Evolutionary conservation across 2,329 filamentous ascomycete genomes (phyloP).

Genomic region (Aurifilum marmelostoma): DNA sequence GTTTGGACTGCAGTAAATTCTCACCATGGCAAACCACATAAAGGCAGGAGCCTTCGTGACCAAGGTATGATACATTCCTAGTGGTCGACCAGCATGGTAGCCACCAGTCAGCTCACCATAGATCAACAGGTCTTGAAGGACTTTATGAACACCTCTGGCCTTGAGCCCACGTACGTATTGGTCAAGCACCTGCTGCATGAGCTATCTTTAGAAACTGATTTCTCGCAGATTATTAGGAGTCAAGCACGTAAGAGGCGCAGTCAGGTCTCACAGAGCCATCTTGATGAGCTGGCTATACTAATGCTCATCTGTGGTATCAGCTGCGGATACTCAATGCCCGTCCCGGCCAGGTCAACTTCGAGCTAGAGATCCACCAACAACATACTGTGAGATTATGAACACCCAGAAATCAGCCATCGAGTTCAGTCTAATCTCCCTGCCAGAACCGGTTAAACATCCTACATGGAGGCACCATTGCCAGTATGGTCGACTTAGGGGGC

Average conservation of each 20-base stretch:
- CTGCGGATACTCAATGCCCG: constrained; percentile 68
- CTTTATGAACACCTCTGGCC: constrained; percentile 81
- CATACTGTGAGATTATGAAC: constrained; percentile 65
- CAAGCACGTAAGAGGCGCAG: constrained; percentile 18
- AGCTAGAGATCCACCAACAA: constrained; percentile 72
- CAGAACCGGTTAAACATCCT: constrained; percentile 78
- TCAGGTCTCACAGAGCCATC: too few species aligned
- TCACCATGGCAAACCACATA: constrained; percentile 18
- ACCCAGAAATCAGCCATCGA: not conserved
- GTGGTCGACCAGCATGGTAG: not conserved
- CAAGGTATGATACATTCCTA: constrained; percentile 13
- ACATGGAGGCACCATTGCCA: constrained; percentile 79
- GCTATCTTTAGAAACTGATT: not conserved
- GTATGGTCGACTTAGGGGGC: constrained; percentile 70
- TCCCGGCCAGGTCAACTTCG: constrained; percentile 73
- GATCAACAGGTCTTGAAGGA: constrained; percentile 74
- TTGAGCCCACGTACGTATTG: constrained; percentile 76
- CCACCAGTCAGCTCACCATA: constrained; percentile 14
- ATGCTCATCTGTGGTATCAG: constrained; percentile 43
- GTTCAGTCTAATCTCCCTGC: not conserved
- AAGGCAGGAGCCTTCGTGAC: constrained; percentile 10
- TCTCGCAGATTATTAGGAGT: constrained; percentile 19
- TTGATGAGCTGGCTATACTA: not conserved
- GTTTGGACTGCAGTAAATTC: not conserved
- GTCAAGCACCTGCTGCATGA: not conserved